Conservation (phyloP, 305 asterid species). For the Striga hermonthica region DNA sequence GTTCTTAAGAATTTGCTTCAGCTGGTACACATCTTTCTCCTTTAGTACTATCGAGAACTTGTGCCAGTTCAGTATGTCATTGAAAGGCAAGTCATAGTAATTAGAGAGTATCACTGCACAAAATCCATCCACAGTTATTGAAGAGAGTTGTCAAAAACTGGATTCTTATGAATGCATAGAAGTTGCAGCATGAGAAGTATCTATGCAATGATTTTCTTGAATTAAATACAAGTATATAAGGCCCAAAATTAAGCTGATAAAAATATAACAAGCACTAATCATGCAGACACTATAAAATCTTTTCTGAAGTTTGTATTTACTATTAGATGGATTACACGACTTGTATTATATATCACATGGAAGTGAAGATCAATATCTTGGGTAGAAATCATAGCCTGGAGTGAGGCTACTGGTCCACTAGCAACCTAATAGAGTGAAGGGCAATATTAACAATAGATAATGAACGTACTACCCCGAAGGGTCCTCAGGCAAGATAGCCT, state of each 20-base stretch:
- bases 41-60: conserved; percentile 68
- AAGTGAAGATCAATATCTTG: neutral
- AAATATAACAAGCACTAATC: neutral
- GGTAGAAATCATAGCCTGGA: neutral
- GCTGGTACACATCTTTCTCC: conserved; percentile 88
- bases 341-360: neutral
- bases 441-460: too few species aligned
- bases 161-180: neutral
- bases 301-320: neutral
- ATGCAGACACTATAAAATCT: neutral
- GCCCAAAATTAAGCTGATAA: neutral
- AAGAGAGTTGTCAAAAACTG: conserved; percentile 13
- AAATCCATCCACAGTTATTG: conserved; percentile 18
- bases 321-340: too few species aligned
- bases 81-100: conserved; percentile 93
- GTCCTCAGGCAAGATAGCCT: too few species aligned
- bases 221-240: neutral
- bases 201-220: conserved; percentile 4
- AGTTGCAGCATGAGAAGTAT: conserved; percentile 9
- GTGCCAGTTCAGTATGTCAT: conserved; percentile 76
- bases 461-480: too few species aligned
- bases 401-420: neutral
- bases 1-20: conserved; percentile 81
- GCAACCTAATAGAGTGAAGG: too few species aligned
- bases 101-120: conserved; percentile 88